These are phyloP conservation scores for Kappamyces sp. DNA, from an alignment of 192 early-diverging fungal genomes.

Conservation along the genomic window DNA sequence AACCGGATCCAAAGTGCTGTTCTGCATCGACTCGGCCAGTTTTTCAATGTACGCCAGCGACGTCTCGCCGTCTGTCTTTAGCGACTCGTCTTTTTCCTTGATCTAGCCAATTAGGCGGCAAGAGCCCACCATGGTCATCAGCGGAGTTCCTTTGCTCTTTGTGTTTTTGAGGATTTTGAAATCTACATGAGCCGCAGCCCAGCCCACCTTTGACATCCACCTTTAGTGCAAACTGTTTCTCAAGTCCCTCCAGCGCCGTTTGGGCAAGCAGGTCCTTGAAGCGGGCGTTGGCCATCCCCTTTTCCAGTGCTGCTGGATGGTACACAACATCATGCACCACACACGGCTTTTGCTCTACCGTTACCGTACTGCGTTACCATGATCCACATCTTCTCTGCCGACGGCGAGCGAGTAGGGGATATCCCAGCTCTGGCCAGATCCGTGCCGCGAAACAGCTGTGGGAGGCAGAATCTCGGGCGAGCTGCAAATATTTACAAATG, in stretches of 20 bases:
- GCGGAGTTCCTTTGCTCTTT: conserved; percentile 6
- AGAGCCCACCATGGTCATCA: conserved; percentile 2
- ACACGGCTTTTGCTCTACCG: conserved; percentile 31
- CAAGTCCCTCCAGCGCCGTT: conserved; percentile 47
- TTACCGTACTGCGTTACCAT: conserved; percentile 24
- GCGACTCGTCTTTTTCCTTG: conserved; percentile 10
- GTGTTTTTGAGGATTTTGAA: conserved; percentile 14
- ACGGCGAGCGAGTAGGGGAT: conserved; percentile 48
- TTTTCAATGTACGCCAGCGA: conserved; percentile 7
- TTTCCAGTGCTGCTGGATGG: conserved; percentile 41
- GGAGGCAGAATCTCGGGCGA: conserved; percentile 32
- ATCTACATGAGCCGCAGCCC: background rate
- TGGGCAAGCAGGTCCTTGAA: conserved; percentile 38
- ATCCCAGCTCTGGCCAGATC: conserved; percentile 34
- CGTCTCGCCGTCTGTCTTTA: background rate
- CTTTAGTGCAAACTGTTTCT: conserved; percentile 38
- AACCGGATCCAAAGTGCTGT: background rate
- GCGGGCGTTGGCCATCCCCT: conserved; percentile 16
- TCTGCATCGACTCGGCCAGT: background rate
- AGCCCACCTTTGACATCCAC: conserved; percentile 17
- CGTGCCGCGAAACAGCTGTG: conserved; percentile 16
- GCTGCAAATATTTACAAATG: conserved; percentile 51
- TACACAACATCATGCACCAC: conserved; percentile 53
- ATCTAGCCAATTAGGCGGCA: background rate
- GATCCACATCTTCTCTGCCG: conserved; percentile 41